These are phyloP conservation scores for Coemansia sp. DNA, from an alignment of 192 early-diverging fungal species.

Conservation along the genomic window DNA sequence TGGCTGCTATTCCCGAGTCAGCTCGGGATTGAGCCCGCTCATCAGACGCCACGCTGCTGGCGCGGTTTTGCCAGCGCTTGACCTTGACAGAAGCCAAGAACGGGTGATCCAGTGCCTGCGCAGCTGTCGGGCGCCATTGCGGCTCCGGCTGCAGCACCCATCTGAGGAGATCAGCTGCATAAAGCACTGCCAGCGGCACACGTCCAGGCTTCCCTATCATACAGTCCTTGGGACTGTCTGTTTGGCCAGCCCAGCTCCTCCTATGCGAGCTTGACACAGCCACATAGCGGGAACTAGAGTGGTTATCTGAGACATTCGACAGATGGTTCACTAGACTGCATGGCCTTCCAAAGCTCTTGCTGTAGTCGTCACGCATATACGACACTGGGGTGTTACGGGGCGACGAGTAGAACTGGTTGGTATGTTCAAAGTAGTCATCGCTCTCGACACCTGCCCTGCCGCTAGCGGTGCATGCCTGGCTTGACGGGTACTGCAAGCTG, in stretches of 20 bases:
- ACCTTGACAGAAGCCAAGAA: slow-evolving; percentile 47
- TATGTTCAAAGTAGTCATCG: slow-evolving; percentile 7
- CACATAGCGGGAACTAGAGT: slow-evolving; percentile 22
- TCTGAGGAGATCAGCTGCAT: slow-evolving; percentile 63
- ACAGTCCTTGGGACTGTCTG: neutral
- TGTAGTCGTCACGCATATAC: slow-evolving; percentile 2
- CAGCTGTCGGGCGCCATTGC: slow-evolving; percentile 56
- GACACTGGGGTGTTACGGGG: slow-evolving; percentile 29
- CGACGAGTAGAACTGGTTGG: slow-evolving; percentile 14
- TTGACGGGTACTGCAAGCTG: slow-evolving; percentile 1
- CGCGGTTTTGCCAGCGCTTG: slow-evolving; percentile 10
- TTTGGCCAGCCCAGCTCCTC: slow-evolving; percentile 2
- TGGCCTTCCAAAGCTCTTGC: neutral
- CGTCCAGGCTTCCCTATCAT: slow-evolving; percentile 15
- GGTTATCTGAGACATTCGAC: slow-evolving; percentile 6
- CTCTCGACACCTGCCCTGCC: neutral
- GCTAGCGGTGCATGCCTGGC: neutral
- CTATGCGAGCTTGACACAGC: neutral
- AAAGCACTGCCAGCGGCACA: slow-evolving; percentile 54
- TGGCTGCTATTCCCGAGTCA: neutral
- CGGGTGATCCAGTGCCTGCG: slow-evolving; percentile 57
- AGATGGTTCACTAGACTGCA: slow-evolving; percentile 3
- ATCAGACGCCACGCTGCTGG: neutral
- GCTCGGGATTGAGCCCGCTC: slow-evolving; percentile 1
- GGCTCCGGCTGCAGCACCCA: slow-evolving; percentile 59